These are phyloP conservation scores for Leccinum uliginosum DNA, from an alignment of 768 basidiomycete genomes.

Conservation along the genomic window DNA sequence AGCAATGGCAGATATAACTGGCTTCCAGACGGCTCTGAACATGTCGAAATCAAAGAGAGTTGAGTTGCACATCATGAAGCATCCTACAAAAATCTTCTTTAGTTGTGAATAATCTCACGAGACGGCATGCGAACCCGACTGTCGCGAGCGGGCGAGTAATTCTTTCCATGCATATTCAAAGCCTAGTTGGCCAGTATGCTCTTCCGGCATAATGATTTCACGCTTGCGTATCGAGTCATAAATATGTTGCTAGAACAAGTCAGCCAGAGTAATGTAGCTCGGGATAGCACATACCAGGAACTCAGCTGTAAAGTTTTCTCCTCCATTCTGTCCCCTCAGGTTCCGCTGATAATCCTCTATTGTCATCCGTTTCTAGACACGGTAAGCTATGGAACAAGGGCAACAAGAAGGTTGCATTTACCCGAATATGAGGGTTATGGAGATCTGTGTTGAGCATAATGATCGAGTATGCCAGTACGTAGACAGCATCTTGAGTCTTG, in stretches of 20 bases:
- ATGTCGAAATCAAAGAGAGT: slow-evolving; percentile 83
- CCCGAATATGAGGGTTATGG: slow-evolving; percentile 90
- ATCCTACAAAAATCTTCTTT: slow-evolving; percentile 49
- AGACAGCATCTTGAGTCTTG: slow-evolving; percentile 87
- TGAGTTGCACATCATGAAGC: slow-evolving; percentile 69
- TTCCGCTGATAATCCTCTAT: slow-evolving; percentile 93
- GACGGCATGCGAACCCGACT: slow-evolving; percentile 54
- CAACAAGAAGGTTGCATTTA: slow-evolving; percentile 34
- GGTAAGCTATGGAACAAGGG: slow-evolving; percentile 1
- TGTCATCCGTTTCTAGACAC: slow-evolving; percentile 85
- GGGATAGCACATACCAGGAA: slow-evolving; percentile 59
- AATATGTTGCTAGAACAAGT: slow-evolving; percentile 62
- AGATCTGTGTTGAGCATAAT: slow-evolving; percentile 98
- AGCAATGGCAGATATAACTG: slow-evolving; percentile 89
- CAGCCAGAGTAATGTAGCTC: not conserved
- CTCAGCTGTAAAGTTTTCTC: slow-evolving; percentile 75
- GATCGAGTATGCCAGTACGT: slow-evolving; percentile 91
- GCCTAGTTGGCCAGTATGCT: slow-evolving; percentile 92
- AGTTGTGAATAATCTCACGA: slow-evolving; percentile 3
- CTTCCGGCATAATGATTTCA: slow-evolving; percentile 97
- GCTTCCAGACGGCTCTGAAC: slow-evolving; percentile 92
- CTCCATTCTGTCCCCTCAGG: slow-evolving; percentile 87
- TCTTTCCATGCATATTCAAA: slow-evolving; percentile 99
- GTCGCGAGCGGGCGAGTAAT: slow-evolving; percentile 73
- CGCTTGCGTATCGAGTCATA: slow-evolving; percentile 92